Evolutionary conservation across 148 eudicot species (phyloP).

Genomic region (Gaultheria prostrata): DNA sequence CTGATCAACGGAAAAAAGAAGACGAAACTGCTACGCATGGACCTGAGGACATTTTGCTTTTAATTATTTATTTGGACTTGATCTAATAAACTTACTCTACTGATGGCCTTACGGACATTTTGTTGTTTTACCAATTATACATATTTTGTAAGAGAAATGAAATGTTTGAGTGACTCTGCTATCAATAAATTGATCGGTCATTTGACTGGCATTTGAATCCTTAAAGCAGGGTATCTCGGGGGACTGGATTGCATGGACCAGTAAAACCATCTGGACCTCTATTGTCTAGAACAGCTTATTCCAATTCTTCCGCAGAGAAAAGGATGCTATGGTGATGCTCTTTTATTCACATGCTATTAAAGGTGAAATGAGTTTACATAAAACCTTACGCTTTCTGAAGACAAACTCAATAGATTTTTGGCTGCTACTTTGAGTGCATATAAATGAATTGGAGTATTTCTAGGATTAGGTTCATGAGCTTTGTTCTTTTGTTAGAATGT

Average conservation of each 20-base stretch:
- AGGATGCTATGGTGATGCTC: too few species aligned
- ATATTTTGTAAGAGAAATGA: not conserved
- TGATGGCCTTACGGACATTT: not conserved
- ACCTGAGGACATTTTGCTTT: not conserved
- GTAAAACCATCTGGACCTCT: conserved; percentile 57
- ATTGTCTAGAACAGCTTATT: conserved; percentile 73
- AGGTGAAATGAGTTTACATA: too few species aligned
- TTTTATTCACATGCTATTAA: too few species aligned
- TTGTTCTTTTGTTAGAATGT: too few species aligned
- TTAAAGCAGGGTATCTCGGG: conserved; percentile 40
- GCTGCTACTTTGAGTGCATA: too few species aligned
- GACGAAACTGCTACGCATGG: too few species aligned
- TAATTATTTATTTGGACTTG: not conserved
- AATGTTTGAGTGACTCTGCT: not conserved
- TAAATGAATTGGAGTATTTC: too few species aligned
- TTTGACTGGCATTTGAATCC: conserved; percentile 2
- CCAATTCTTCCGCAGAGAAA: conserved; percentile 45
- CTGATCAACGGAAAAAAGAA: too few species aligned
- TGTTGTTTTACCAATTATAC: not conserved
- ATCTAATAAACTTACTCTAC: not conserved
- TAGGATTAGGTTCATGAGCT: too few species aligned
- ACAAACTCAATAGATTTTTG: too few species aligned
- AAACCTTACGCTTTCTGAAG: too few species aligned
- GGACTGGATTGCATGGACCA: conserved; percentile 35
- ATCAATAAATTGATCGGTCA: conserved; percentile 5